A percentile compares a stretch with the other conserved stretches of the same genome.
phyloP scores from a whole-genome alignment of 176 grass and related monocot species.

The Ensete ventricosum region DNA sequence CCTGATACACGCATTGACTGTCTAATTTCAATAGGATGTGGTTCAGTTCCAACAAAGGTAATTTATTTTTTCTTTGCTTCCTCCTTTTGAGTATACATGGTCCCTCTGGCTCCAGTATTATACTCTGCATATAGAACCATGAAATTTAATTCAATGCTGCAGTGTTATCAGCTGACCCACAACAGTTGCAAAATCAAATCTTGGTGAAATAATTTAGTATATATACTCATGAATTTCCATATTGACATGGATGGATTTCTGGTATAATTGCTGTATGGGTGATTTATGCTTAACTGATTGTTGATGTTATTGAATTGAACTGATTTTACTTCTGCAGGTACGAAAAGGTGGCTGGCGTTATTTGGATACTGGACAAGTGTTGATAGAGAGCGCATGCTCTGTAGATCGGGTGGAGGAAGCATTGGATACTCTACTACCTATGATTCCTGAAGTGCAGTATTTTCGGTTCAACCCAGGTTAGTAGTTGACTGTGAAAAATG shows the following conservation, averaged over 20 bases:
- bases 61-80: constrained; percentile 17
- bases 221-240: background rate
- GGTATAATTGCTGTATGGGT: background rate
- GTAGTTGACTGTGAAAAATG: constrained; percentile 9
- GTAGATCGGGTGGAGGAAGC: constrained; percentile 95
- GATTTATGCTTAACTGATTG: background rate
- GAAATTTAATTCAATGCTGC: background rate
- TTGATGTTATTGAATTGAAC: background rate
- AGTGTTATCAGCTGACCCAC: background rate
- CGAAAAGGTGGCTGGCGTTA: constrained; percentile 97
- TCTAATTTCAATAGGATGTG: constrained; percentile 86
- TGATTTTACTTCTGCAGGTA: constrained; percentile 34
- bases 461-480: constrained; percentile 97
- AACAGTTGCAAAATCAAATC: too few species aligned
- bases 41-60: constrained; percentile 92
- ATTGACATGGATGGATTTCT: background rate
- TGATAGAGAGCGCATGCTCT: constrained; percentile 95
- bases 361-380: constrained; percentile 91
- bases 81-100: background rate
- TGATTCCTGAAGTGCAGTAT: constrained; percentile 96
- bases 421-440: constrained; percentile 82
- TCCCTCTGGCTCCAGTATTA: background rate
- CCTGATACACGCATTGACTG: constrained; percentile 93
- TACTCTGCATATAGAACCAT: background rate
- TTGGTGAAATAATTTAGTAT: too few species aligned